phyloP scores from a whole-genome alignment of 495 filamentous ascomycete species.

The Penicillium flavigenum region DNA sequence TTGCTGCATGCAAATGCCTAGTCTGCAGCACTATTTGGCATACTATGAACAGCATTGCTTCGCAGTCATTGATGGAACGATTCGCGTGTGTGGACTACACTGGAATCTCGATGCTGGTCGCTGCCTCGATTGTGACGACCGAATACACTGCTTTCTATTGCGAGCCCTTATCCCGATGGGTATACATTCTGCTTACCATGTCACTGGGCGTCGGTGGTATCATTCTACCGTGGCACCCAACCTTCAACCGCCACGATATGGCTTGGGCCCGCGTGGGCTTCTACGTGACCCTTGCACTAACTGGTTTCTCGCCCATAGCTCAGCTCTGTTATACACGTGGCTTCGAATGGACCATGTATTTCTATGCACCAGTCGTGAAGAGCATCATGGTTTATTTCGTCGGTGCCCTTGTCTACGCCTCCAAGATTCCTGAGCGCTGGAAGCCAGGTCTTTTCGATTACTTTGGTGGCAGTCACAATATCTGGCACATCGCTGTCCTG shows the following conservation, averaged over 20 bases:
- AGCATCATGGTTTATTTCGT: conserved; percentile 80
- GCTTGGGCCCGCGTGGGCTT: conserved; percentile 89
- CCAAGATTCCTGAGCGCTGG: conserved; percentile 91
- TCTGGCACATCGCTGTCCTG: conserved; percentile 95
- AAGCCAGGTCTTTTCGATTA: conserved; percentile 92
- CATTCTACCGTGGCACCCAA: conserved; percentile 94
- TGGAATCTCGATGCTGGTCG: conserved; percentile 93
- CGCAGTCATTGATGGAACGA: conserved; percentile 84
- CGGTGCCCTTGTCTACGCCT: conserved; percentile 87
- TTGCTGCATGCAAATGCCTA: conserved; percentile 93
- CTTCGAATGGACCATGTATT: conserved; percentile 69
- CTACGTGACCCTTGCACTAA: conserved; percentile 84
- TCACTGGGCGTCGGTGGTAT: conserved; percentile 81
- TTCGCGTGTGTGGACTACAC: conserved; percentile 99
- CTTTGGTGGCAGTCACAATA: conserved; percentile 89
- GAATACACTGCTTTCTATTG: conserved; percentile 99
- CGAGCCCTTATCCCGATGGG: conserved; percentile 82
- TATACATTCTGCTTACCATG: conserved; percentile 81
- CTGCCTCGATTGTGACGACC: conserved; percentile 95
- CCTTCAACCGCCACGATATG: conserved; percentile 91
- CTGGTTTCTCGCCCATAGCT: conserved; percentile 83
- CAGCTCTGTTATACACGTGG: conserved; percentile 80
- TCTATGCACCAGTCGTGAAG: conserved; percentile 88
- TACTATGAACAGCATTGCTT: conserved; percentile 93
- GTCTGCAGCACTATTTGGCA: conserved; percentile 97